Percentiles rank a stretch among this genome's conserved stretches.
Evolutionary conservation across 495 filamentous ascomycete genomes (phyloP).

Genomic region (Hypoxylon crocopeplum): DNA sequence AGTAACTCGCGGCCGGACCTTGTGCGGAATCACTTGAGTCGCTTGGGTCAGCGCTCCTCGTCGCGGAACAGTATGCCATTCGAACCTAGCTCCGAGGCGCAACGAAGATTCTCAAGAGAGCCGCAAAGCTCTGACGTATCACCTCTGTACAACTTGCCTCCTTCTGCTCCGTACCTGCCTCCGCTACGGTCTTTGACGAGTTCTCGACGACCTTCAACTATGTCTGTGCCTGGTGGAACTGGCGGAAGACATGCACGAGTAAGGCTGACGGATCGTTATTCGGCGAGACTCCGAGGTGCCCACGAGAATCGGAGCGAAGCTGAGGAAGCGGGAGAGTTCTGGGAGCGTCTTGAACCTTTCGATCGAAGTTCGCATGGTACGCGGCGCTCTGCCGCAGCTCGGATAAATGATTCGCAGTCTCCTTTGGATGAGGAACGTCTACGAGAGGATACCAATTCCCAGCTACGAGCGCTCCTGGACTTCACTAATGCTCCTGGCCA

Average conservation of each 20-base stretch:
- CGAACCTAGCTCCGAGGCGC: slow-evolving; percentile 43
- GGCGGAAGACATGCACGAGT: slow-evolving; percentile 34
- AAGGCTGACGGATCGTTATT: slow-evolving; percentile 40
- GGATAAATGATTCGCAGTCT: slow-evolving; percentile 12
- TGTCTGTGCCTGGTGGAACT: slow-evolving; percentile 30
- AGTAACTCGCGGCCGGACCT: slow-evolving; percentile 31
- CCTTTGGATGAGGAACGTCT: slow-evolving; percentile 42
- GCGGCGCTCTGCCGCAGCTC: slow-evolving; percentile 16
- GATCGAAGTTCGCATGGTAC: slow-evolving; percentile 18
- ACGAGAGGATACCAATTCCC: slow-evolving; percentile 52
- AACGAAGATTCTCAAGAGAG: slow-evolving; percentile 47
- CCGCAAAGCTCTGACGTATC: slow-evolving; percentile 40
- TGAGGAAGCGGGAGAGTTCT: slow-evolving; percentile 26
- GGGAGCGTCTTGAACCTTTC: slow-evolving; percentile 21
- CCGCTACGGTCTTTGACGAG: slow-evolving; percentile 48
- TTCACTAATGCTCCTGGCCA: slow-evolving; percentile 42
- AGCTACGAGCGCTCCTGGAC: slow-evolving; percentile 56
- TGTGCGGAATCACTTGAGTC: slow-evolving; percentile 24
- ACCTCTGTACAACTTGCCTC: slow-evolving; percentile 25
- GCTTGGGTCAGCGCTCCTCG: slow-evolving; percentile 14
- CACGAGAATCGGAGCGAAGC: slow-evolving; percentile 20
- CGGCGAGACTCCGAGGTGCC: slow-evolving; percentile 39
- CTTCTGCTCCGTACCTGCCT: slow-evolving; percentile 45
- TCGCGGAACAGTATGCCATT: slow-evolving; percentile 47
- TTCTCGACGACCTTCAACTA: slow-evolving; percentile 37